Evolutionary conservation across 1,284 basidiomycete species (phyloP).

Genomic region (Schizophyllum amplum): DNA sequence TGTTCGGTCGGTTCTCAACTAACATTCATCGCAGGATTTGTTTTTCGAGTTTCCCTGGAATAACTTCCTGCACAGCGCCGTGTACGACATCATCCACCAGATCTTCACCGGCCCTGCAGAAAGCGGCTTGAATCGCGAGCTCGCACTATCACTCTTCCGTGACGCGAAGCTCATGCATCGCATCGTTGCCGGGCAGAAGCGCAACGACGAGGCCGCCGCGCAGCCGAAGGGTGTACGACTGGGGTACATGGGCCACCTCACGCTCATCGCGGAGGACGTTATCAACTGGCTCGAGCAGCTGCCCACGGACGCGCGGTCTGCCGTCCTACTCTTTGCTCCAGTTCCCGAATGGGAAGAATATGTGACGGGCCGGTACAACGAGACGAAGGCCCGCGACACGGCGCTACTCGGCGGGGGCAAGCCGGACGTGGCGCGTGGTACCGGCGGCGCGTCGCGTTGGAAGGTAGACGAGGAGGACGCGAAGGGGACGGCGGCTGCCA

Average conservation of each 20-base stretch:
- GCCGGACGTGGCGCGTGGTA: conserved; percentile 39
- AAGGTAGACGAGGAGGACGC: conserved; percentile 66
- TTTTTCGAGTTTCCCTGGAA: conserved; percentile 98
- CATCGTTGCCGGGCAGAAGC: conserved; percentile 77
- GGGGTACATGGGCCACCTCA: conserved; percentile 97
- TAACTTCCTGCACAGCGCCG: conserved; percentile 95
- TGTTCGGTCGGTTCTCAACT: conserved; percentile 1
- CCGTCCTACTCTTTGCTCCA: conserved; percentile 60
- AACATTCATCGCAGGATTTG: conserved; percentile 50
- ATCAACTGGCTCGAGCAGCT: conserved; percentile 81
- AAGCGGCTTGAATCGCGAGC: conserved; percentile 69
- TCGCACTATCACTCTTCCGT: conserved; percentile 74
- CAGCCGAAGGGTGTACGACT: conserved; percentile 70
- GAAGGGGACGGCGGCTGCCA: conserved; percentile 17
- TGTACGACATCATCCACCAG: conserved; percentile 96
- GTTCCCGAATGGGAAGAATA: conserved; percentile 85
- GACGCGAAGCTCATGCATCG: conserved; percentile 74
- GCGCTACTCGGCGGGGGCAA: conserved; percentile 79
- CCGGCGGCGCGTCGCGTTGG: conserved; percentile 42
- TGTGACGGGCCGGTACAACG: conserved; percentile 73
- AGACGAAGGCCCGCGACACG: conserved; percentile 80
- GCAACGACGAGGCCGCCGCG: conserved; percentile 67
- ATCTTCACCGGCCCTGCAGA: conserved; percentile 85
- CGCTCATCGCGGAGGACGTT: conserved; percentile 88
- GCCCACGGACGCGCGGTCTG: conserved; percentile 67